Evolutionary conservation across 148 eudicot species (phyloP).

Genomic region (Cornus florida): DNA sequence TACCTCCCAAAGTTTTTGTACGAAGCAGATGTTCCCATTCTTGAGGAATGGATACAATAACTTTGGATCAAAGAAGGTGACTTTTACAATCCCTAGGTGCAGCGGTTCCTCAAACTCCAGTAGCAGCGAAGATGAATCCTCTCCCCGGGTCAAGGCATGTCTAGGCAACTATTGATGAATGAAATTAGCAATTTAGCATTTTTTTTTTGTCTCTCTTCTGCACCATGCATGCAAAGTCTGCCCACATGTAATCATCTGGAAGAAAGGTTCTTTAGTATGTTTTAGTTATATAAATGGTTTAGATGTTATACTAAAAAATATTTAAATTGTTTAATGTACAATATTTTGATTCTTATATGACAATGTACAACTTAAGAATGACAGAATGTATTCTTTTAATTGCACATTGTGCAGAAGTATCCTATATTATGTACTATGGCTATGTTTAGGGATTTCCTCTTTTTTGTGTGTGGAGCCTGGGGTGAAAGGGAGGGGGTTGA

Average conservation of each 20-base stretch:
- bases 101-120: slow-evolving; percentile 35
- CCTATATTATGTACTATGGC: neutral
- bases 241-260: neutral
- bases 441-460: neutral
- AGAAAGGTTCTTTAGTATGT: neutral
- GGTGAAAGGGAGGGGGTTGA: no score
- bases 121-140: slow-evolving; percentile 35
- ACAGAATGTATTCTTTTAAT: neutral
- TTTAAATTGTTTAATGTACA: neutral
- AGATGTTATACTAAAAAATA: neutral
- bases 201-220: neutral
- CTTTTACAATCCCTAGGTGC: slow-evolving; percentile 37
- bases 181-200: neutral
- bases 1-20: slow-evolving; percentile 11
- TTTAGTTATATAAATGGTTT: neutral
- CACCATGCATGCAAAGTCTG: neutral
- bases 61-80: slow-evolving; percentile 13
- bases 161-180: neutral
- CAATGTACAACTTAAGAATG: neutral
- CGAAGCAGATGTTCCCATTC: slow-evolving; percentile 1
- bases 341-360: neutral
- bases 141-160: slow-evolving; percentile 47
- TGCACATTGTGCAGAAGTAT: neutral
- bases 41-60: slow-evolving; percentile 8
- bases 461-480: neutral